These are phyloP conservation scores for Trichocladium antarcticum DNA, from an alignment of 495 filamentous ascomycete species.

Conservation along the genomic window DNA sequence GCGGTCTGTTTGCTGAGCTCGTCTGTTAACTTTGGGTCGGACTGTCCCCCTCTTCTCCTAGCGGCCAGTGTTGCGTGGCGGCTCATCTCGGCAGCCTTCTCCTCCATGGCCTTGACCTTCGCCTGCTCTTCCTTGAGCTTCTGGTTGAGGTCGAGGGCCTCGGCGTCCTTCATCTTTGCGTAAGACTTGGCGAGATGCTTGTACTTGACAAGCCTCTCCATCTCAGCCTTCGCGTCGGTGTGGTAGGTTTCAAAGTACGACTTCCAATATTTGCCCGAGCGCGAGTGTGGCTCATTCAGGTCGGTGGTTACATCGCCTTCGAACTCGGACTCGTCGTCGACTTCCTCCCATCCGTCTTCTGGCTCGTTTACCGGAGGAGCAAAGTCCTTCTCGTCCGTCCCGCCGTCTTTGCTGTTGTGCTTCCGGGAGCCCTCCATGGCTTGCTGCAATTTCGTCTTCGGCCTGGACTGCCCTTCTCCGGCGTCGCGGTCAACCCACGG, in stretches of 20 bases:
- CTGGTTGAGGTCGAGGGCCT: constrained; percentile 59
- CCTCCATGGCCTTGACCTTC: constrained; percentile 40
- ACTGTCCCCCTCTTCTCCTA: constrained; percentile 33
- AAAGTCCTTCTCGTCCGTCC: constrained; percentile 13
- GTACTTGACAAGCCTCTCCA: constrained; percentile 67
- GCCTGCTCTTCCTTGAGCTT: constrained; percentile 55
- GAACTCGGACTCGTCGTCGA: constrained; percentile 25
- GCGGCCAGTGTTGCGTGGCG: constrained; percentile 36
- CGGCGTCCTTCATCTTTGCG: constrained; percentile 77
- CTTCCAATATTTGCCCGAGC: constrained; percentile 92
- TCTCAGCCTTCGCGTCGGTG: constrained; percentile 62
- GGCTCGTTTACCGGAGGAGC: constrained; percentile 19
- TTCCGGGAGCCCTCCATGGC: constrained; percentile 37
- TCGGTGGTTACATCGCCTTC: constrained; percentile 60
- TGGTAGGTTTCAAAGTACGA: constrained; percentile 76
- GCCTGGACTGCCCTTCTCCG: constrained; percentile 19
- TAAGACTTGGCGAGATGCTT: constrained; percentile 77
- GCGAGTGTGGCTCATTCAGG: constrained; percentile 65
- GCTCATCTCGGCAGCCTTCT: constrained; percentile 51
- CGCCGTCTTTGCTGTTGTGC: constrained; percentile 16
- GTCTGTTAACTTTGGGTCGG: constrained; percentile 40
- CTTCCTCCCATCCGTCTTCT: constrained; percentile 36
- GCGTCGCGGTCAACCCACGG: constrained; percentile 40
- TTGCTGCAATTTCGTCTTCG: constrained; percentile 46
- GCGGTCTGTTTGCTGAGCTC: constrained; percentile 57